A percentile compares a stretch with the other conserved stretches of the same genome.
Evolutionary conservation across 176 grass and related monocot species (phyloP).

Genomic region (Musa acuminata): DNA sequence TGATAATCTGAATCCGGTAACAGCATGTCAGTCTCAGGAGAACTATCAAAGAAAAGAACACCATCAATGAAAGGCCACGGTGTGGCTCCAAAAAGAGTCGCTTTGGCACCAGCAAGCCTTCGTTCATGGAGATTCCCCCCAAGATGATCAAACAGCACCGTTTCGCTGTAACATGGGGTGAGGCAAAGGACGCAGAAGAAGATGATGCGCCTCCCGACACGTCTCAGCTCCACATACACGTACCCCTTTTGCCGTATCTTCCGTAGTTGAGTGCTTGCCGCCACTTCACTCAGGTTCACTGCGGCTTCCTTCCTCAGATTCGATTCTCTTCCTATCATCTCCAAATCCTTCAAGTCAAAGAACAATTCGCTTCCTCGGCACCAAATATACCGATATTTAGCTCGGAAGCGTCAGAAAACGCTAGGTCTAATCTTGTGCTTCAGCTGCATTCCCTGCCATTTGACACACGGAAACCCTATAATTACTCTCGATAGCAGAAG

Average conservation of each 20-base stretch:
- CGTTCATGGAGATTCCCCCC: slow-evolving; percentile 65
- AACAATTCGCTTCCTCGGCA: neutral
- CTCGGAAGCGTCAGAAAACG: neutral
- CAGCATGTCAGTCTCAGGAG: slow-evolving; percentile 31
- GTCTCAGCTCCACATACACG: slow-evolving; percentile 84
- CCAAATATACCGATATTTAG: neutral
- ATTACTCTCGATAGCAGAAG: neutral
- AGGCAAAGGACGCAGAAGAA: slow-evolving; percentile 99
- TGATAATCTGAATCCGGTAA: slow-evolving; percentile 30
- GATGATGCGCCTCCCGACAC: slow-evolving; percentile 53
- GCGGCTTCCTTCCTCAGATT: slow-evolving; percentile 40
- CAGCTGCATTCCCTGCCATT: slow-evolving; percentile 10
- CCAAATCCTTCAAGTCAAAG: neutral
- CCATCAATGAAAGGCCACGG: slow-evolving; percentile 96
- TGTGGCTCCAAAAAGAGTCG: slow-evolving; percentile 73
- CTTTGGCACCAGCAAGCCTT: slow-evolving; percentile 62
- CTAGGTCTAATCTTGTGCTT: neutral
- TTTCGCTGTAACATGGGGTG: slow-evolving; percentile 85
- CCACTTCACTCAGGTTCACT: slow-evolving; percentile 71
- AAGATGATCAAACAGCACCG: slow-evolving; percentile 82
- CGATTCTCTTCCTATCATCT: slow-evolving; percentile 83
- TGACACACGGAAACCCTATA: neutral
- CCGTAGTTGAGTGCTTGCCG: slow-evolving; percentile 60
- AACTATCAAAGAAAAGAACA: slow-evolving; percentile 84
- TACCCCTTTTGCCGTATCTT: slow-evolving; percentile 81